Evolutionary conservation across 1,284 basidiomycete genomes (phyloP).

Genomic region (Papiliotrema nemorosa): DNA sequence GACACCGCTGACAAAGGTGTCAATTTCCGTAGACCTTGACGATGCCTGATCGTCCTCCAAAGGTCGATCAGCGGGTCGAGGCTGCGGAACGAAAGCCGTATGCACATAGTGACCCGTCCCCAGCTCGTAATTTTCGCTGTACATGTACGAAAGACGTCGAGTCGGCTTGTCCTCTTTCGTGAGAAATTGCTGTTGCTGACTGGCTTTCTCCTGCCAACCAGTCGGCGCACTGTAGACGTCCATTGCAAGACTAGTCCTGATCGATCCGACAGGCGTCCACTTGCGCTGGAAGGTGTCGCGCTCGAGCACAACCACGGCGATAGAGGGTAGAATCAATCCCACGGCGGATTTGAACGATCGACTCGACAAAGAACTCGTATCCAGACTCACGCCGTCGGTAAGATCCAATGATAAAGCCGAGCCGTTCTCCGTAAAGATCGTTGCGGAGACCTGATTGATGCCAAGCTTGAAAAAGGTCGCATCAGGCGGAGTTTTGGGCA

Average conservation of each 20-base stretch:
- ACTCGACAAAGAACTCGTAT: conserved; percentile 70
- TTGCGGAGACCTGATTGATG: conserved; percentile 56
- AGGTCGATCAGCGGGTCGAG: too few species aligned
- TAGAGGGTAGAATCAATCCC: conserved; percentile 21
- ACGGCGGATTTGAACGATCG: conserved; percentile 50
- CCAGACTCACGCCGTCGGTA: conserved; percentile 60
- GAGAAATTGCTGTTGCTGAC: conserved; percentile 64
- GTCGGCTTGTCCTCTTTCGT: conserved; percentile 67
- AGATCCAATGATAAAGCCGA: conserved; percentile 60
- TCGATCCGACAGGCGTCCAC: conserved; percentile 67
- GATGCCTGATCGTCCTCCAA: too few species aligned
- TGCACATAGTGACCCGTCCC: conserved; percentile 21
- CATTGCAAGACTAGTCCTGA: conserved; percentile 58
- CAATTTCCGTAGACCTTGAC: too few species aligned
- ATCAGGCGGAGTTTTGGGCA: conserved; percentile 66
- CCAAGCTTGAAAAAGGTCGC: conserved; percentile 70
- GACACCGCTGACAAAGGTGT: too few species aligned
- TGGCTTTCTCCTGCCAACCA: conserved; percentile 58
- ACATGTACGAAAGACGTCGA: conserved; percentile 61
- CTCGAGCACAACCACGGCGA: conserved; percentile 22
- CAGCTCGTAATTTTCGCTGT: conserved; percentile 38
- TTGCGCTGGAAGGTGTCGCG: conserved; percentile 20
- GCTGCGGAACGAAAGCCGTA: conserved; percentile 33
- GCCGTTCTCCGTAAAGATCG: conserved; percentile 56
- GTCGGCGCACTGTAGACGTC: conserved; percentile 67